Conservation (phyloP, 139 green algal species). For the Volvox africanus region DNA sequence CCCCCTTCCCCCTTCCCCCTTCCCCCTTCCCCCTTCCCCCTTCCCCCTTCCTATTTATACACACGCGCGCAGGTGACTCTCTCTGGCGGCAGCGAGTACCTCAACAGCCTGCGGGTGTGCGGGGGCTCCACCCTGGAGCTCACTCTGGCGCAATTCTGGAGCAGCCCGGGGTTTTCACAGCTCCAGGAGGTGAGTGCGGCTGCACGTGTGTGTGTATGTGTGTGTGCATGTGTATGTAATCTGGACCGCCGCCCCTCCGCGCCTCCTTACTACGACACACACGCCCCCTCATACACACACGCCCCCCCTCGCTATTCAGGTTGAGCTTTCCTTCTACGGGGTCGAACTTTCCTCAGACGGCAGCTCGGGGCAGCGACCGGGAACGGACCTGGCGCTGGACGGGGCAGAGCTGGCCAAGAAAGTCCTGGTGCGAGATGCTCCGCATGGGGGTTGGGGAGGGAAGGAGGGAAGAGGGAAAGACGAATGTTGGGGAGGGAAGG, state of each 20-base stretch:
- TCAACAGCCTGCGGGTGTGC: conserved; percentile 60
- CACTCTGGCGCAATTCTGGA: conserved; percentile 86
- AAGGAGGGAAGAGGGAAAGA: neutral
- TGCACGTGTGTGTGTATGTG: too few relatives aligned
- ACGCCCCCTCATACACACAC: neutral
- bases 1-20: neutral
- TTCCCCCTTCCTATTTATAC: neutral
- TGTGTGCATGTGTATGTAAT: neutral
- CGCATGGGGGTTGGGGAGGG: too few relatives aligned
- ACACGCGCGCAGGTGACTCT: conserved; percentile 50
- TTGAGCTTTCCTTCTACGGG: conserved; percentile 86
- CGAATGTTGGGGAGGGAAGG: neutral
- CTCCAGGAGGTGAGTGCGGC: conserved; percentile 17
- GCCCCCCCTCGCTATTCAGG: neutral
- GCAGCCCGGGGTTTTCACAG: conserved; percentile 51
- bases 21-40: neutral
- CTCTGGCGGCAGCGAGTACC: conserved; percentile 58
- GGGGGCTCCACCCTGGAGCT: conserved; percentile 83
- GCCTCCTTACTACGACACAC: neutral
- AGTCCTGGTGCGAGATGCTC: neutral
- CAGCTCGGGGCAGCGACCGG: neutral
- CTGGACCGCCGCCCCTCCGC: neutral
- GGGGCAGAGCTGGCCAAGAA: conserved; percentile 48
- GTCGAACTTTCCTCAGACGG: conserved; percentile 50
- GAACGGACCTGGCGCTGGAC: conserved; percentile 49